A percentile compares a stretch with the other conserved stretches of the same genome.
Evolutionary conservation across 257 asterid genomes (phyloP).

Genomic region (Eustoma russellianum): DNA sequence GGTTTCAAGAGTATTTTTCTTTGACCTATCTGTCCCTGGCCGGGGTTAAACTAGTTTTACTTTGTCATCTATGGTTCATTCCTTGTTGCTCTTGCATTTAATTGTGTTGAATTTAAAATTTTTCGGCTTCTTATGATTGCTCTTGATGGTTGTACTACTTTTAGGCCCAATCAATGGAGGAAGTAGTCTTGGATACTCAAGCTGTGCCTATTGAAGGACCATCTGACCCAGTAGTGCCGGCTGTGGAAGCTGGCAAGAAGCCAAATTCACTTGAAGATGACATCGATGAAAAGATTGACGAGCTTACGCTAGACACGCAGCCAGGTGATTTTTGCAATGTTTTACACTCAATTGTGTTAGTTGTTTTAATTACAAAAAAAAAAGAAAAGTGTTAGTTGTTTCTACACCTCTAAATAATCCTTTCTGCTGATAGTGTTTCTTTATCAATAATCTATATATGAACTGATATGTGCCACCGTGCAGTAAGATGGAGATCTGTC

Average conservation of each 20-base stretch:
- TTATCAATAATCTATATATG: not conserved
- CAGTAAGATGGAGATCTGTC: not conserved
- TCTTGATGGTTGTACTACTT: not conserved
- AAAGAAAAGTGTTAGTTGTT: not conserved
- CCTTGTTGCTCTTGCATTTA: too few relatives aligned
- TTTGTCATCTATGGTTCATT: too few relatives aligned
- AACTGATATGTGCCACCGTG: not conserved
- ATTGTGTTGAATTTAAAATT: too few relatives aligned
- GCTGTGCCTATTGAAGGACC: slow-evolving; percentile 26
- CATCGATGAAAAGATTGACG: slow-evolving; percentile 44
- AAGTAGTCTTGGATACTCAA: slow-evolving; percentile 6
- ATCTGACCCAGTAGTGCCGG: slow-evolving; percentile 20
- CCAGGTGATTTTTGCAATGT: slow-evolving; percentile 28
- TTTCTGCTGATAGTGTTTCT: not conserved
- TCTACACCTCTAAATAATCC: not conserved
- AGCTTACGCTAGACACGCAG: slow-evolving; percentile 42
- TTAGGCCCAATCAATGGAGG: slow-evolving; percentile 17
- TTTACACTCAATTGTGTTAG: too few relatives aligned
- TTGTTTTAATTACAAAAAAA: not conserved
- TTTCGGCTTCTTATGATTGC: too few relatives aligned
- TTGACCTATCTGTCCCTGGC: too few relatives aligned
- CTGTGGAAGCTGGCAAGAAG: slow-evolving; percentile 23
- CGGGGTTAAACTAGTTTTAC: too few relatives aligned
- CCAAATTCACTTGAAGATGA: slow-evolving; percentile 28
- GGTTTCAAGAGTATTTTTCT: too few relatives aligned